Conservation (phyloP, 2,329 filamentous ascomycete genomes). For the Domatiomyces catenatus region DNA sequence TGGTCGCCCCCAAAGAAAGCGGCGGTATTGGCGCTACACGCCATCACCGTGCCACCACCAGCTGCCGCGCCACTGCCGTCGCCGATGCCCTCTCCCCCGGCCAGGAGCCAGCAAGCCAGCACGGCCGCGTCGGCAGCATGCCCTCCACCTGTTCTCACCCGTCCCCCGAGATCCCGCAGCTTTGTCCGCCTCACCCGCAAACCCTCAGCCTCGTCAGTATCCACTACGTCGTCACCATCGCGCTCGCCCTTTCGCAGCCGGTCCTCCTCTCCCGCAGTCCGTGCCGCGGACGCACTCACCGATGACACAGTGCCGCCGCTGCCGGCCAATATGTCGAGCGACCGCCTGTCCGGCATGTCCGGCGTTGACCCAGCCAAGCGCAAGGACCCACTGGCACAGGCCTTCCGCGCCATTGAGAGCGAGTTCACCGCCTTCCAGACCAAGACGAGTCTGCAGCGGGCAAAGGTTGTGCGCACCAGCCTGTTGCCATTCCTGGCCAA, state of each 20-base stretch:
- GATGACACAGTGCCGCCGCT: conserved; percentile 32
- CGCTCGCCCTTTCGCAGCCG: conserved; percentile 22
- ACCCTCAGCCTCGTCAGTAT: conserved; percentile 12
- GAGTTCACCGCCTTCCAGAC: conserved; percentile 49
- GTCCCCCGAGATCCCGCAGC: neutral
- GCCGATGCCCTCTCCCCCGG: neutral
- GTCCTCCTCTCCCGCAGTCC: conserved; percentile 30
- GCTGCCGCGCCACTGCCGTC: conserved; percentile 1
- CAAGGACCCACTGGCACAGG: conserved; percentile 55
- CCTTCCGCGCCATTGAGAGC: conserved; percentile 52
- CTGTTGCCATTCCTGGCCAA: conserved; percentile 64
- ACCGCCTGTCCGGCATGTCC: conserved; percentile 19
- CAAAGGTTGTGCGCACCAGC: conserved; percentile 54
- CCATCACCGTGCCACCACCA: conserved; percentile 5
- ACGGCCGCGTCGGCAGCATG: conserved; percentile 5
- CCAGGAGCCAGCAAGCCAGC: neutral
- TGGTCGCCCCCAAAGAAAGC: conserved; percentile 11
- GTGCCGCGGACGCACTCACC: conserved; percentile 15
- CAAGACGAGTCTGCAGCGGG: conserved; percentile 59
- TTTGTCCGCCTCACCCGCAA: neutral
- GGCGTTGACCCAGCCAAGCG: conserved; percentile 21
- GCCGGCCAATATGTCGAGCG: conserved; percentile 25
- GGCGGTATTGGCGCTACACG: conserved; percentile 1
- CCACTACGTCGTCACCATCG: conserved; percentile 22
- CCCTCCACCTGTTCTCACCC: conserved; percentile 15